Conservation (phyloP, 2,329 filamentous ascomycete genomes). For the Colletotrichum sp. region DNA sequence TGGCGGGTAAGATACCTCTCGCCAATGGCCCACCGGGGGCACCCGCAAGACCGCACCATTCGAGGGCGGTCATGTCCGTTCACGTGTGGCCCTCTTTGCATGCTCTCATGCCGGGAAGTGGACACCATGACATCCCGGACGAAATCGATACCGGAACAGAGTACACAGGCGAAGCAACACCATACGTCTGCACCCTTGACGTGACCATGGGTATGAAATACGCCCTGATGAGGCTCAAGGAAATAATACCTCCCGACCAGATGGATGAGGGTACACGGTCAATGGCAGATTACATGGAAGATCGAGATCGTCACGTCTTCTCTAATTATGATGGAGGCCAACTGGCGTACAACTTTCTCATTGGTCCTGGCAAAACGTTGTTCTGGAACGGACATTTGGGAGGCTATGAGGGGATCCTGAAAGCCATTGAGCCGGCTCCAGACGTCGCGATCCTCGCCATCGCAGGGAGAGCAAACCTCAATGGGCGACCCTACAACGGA, state of each 20-base stretch:
- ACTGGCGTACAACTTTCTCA: background rate
- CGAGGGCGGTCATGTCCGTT: conserved; percentile 13
- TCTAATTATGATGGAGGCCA: background rate
- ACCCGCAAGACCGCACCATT: background rate
- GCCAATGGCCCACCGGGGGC: background rate
- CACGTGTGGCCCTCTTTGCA: conserved; percentile 29
- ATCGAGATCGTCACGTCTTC: background rate
- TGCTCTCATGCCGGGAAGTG: conserved; percentile 23
- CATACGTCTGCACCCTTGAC: background rate
- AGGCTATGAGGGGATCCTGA: background rate
- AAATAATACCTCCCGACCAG: background rate
- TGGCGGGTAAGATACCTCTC: background rate
- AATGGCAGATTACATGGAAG: background rate
- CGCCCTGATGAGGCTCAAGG: background rate
- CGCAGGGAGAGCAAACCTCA: background rate
- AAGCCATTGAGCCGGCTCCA: background rate
- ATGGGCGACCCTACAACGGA: background rate
- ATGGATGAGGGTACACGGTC: background rate
- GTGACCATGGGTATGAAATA: background rate
- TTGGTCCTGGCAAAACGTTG: background rate
- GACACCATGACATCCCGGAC: background rate
- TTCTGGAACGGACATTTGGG: background rate
- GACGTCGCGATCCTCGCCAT: background rate
- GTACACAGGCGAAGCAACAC: background rate
- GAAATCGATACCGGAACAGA: background rate